These are phyloP conservation scores for Graphilbum fragrans DNA, from an alignment of 2,329 filamentous ascomycete genomes.

Conservation along the genomic window DNA sequence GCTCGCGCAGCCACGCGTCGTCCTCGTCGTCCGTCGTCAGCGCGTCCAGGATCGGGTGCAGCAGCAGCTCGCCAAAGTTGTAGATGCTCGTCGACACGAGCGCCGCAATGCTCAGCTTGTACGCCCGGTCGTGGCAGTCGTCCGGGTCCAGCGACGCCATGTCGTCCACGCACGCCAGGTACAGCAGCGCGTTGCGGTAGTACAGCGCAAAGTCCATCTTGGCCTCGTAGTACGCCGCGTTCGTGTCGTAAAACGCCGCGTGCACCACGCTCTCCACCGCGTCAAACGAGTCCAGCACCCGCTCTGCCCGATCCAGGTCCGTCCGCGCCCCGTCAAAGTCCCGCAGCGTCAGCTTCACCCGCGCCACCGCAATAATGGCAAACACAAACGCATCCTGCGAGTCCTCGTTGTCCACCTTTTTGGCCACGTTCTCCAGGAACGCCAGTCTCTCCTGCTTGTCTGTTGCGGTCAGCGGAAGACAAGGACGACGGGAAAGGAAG, in stretches of 20 bases:
- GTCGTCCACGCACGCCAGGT: conserved; percentile 92
- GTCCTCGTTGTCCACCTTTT: conserved; percentile 81
- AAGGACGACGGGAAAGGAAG: background rate
- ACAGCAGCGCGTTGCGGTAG: conserved; percentile 95
- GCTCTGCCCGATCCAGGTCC: conserved; percentile 78
- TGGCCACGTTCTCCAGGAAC: conserved; percentile 73
- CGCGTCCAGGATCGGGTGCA: conserved; percentile 89
- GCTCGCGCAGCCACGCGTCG: conserved; percentile 79
- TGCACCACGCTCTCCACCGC: conserved; percentile 92
- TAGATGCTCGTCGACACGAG: conserved; percentile 93
- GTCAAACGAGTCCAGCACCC: conserved; percentile 82
- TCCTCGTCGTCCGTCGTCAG: conserved; percentile 42
- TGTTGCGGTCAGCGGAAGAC: conserved; percentile 22
- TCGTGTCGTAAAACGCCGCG: conserved; percentile 90
- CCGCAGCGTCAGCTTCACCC: conserved; percentile 69
- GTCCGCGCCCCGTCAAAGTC: conserved; percentile 74
- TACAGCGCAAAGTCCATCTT: conserved; percentile 91
- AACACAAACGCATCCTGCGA: conserved; percentile 95
- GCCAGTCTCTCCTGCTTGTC: conserved; percentile 76
- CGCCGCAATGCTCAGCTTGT: conserved; percentile 85
- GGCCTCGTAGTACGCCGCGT: conserved; percentile 88
- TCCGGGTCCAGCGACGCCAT: conserved; percentile 58
- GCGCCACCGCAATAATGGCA: conserved; percentile 80
- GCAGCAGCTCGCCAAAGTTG: conserved; percentile 97
- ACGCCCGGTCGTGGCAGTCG: conserved; percentile 74